A percentile compares a stretch with the other conserved stretches of the same genome.
These are phyloP conservation scores for Alternaria solani DNA, from an alignment of 2,329 filamentous ascomycete genomes.

Conservation along the genomic window DNA sequence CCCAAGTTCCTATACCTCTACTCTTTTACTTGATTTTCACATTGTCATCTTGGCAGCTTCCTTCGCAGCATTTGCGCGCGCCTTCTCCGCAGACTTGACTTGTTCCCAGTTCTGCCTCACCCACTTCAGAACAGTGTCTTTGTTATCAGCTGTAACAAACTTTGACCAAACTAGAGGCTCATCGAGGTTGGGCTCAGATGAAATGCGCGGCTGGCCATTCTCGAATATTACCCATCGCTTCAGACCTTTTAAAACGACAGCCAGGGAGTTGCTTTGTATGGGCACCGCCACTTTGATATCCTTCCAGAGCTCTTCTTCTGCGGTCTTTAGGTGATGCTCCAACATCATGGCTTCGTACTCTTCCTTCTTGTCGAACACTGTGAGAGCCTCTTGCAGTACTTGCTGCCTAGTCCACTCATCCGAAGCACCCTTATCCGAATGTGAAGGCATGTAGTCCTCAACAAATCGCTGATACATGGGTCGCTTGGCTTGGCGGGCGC, in stretches of 20 bases:
- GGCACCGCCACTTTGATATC: slow-evolving; percentile 53
- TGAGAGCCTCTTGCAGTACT: slow-evolving; percentile 64
- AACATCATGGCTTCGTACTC: slow-evolving; percentile 57
- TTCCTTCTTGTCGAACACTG: slow-evolving; percentile 56
- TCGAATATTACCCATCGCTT: slow-evolving; percentile 47
- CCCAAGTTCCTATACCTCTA: background rate
- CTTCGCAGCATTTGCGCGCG: slow-evolving; percentile 24
- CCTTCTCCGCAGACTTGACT: slow-evolving; percentile 43
- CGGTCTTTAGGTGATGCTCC: slow-evolving; percentile 49
- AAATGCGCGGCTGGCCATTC: slow-evolving; percentile 30
- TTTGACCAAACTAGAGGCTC: slow-evolving; percentile 35
- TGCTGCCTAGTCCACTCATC: slow-evolving; percentile 49
- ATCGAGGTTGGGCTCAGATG: slow-evolving; percentile 19
- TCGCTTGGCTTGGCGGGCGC: slow-evolving; percentile 63
- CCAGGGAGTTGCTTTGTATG: slow-evolving; percentile 32
- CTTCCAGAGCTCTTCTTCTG: slow-evolving; percentile 53
- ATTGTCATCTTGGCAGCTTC: slow-evolving; percentile 12
- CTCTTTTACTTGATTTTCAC: background rate
- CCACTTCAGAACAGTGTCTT: slow-evolving; percentile 36
- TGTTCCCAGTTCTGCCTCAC: slow-evolving; percentile 41
- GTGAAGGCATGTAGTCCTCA: slow-evolving; percentile 68
- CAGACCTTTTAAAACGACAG: slow-evolving; percentile 38
- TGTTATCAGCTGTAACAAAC: slow-evolving; percentile 19
- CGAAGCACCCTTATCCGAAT: slow-evolving; percentile 51
- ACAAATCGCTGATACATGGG: slow-evolving; percentile 68